Evolutionary conservation across 148 eudicot genomes (phyloP).

Genomic region (Dysphania ambrosioides): DNA sequence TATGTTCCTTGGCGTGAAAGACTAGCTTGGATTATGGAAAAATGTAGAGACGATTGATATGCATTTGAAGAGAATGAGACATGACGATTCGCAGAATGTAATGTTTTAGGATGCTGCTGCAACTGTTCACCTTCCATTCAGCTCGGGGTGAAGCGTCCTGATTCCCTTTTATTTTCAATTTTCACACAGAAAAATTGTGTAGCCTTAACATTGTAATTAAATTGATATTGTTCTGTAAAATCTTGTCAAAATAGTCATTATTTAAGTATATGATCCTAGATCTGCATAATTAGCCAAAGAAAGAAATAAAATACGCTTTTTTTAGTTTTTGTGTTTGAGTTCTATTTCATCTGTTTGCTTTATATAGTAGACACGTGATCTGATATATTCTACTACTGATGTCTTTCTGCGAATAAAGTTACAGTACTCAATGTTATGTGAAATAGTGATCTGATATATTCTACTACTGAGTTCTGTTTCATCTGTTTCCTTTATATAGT

Average conservation of each 20-base stretch:
- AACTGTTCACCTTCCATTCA: slow-evolving; percentile 2
- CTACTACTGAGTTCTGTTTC: neutral
- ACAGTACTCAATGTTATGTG: no score
- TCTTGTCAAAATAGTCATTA: neutral
- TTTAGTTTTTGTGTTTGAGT: neutral
- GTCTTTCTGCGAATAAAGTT: no score
- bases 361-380: neutral
- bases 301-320: neutral
- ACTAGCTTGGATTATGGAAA: slow-evolving; percentile 4
- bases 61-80: neutral
- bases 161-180: neutral
- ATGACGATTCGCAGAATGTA: neutral
- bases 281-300: slow-evolving; percentile 3
- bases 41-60: neutral
- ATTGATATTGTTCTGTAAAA: neutral
- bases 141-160: slow-evolving; percentile 7
- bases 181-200: neutral
- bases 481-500: neutral
- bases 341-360: neutral
- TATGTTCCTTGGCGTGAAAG: neutral
- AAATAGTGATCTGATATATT: slow-evolving; percentile 2
- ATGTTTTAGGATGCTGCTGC: slow-evolving; percentile 7
- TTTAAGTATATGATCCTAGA: neutral
- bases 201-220: slow-evolving; percentile 1
- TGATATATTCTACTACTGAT: slow-evolving; percentile 1